Conservation (phyloP, 495 filamentous ascomycete species). For the Aspergillus ostianus region DNA sequence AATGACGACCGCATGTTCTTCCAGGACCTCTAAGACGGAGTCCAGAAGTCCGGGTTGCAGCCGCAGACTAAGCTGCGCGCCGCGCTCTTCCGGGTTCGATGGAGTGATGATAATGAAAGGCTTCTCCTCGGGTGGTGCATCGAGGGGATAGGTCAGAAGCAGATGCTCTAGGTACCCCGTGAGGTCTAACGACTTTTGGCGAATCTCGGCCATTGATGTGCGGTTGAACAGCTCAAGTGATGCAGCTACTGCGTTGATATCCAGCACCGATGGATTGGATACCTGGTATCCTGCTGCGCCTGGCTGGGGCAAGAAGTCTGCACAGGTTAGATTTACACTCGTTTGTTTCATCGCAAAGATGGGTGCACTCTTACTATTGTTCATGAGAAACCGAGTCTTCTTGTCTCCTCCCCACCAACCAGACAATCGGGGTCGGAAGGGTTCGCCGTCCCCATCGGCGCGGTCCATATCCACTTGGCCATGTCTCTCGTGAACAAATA, state of each 20-base stretch:
- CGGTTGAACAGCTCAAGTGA: conserved; percentile 76
- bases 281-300: conserved; percentile 64
- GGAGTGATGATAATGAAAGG: conserved; percentile 84
- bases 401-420: conserved; percentile 93
- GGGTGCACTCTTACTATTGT: conserved; percentile 47
- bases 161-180: conserved; percentile 80
- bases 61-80: conserved; percentile 81
- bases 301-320: conserved; percentile 67
- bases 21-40: conserved; percentile 62
- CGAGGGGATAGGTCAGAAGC: conserved; percentile 45
- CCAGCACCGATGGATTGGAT: conserved; percentile 60
- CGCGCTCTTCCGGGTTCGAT: conserved; percentile 63
- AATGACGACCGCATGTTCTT: conserved; percentile 70
- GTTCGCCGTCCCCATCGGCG: conserved; percentile 25
- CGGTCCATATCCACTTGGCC: conserved; percentile 49
- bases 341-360: background rate
- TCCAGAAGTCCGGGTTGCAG: conserved; percentile 68
- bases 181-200: conserved; percentile 70
- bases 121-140: conserved; percentile 34
- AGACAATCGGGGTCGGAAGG: conserved; percentile 60
- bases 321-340: background rate
- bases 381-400: conserved; percentile 73
- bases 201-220: conserved; percentile 66
- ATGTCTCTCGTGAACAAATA: conserved; percentile 83
- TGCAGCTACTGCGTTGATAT: conserved; percentile 65